These are phyloP conservation scores for Alternaria novae-zelandiae DNA, from an alignment of 2,329 filamentous ascomycete species.

Conservation along the genomic window DNA sequence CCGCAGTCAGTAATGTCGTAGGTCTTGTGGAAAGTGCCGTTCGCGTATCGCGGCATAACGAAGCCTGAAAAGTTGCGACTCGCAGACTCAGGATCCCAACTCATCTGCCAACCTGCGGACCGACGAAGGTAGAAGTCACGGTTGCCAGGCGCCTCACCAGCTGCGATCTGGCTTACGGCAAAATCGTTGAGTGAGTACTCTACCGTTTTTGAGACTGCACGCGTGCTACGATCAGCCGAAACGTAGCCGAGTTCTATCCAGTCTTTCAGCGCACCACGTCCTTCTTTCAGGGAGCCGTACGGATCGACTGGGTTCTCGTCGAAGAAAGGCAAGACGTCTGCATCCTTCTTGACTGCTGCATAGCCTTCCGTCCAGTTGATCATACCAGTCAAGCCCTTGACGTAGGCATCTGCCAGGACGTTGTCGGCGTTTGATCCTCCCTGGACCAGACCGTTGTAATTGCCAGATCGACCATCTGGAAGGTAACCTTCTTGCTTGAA, in stretches of 20 bases:
- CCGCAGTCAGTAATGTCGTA: constrained; percentile 54
- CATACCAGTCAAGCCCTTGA: constrained; percentile 66
- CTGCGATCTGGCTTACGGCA: constrained; percentile 50
- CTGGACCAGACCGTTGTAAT: constrained; percentile 62
- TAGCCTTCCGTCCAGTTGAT: constrained; percentile 77
- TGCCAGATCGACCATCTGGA: constrained; percentile 68
- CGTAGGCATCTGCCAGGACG: constrained; percentile 69
- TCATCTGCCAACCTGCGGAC: constrained; percentile 52
- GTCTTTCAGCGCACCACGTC: constrained; percentile 51
- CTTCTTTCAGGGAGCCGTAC: constrained; percentile 50
- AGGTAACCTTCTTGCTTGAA: constrained; percentile 67
- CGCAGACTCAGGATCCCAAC: constrained; percentile 48
- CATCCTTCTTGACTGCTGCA: constrained; percentile 74
- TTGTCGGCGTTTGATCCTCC: constrained; percentile 48
- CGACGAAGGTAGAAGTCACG: constrained; percentile 48
- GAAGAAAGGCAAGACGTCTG: constrained; percentile 59
- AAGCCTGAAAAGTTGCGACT: constrained; percentile 48
- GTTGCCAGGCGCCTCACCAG: constrained; percentile 50
- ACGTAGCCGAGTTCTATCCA: constrained; percentile 54
- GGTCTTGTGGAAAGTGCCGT: constrained; percentile 44
- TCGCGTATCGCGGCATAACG: constrained; percentile 45
- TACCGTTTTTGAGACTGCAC: constrained; percentile 50
- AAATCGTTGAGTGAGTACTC: constrained; percentile 55
- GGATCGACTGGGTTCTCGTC: constrained; percentile 45
- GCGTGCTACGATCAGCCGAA: constrained; percentile 47